Evolutionary conservation across 2,329 filamentous ascomycete species (phyloP), one percentile per base, ranked within the genome.

Genomic region (Fulvia fulva): DNA sequence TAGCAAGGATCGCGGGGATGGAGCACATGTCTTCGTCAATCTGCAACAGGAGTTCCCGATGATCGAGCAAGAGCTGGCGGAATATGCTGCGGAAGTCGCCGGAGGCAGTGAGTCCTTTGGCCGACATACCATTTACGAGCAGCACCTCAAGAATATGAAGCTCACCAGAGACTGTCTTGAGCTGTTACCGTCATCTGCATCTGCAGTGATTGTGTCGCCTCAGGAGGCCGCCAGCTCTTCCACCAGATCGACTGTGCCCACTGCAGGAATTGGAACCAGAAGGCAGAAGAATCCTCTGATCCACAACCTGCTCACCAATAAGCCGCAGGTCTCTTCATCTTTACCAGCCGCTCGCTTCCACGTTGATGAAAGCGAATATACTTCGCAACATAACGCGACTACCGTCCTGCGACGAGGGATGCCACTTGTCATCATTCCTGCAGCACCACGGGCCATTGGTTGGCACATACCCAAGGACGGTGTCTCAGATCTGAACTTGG

Each of bases 271-370:
- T 5, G 78, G 80, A 51, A 85, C 82, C 54, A 79, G 82, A 72
- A 77, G 81, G 73, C 82, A 85, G 57, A 83, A 83, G 68, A 99
- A 99, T 67, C 91, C 92, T 0, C 79, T 99, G 1, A 94, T 99
- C 47, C 91, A 99, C 75, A 97, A 97, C 68, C 84, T 99, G 1
- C 82, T 99, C 9, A 99, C 94, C 1, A 94, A 99, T 75, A 95
- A 96, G 69, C 93, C 94, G 0, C 83, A 92, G 14, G 88, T 91
- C 64, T 97, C 94, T 1, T 94, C 94, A 1, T 99, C 94, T 0
- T 79, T 99, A 0, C 94, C 94, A 0, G 81, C 86, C 6, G 83
- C 86, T 43, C 82, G 89, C 51, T 81, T 91, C 30, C 69, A 72
- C 1, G 69, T 75, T 0, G 28, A 53, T 5, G 26, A 41, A 7